Evolutionary conservation across 2,329 filamentous ascomycete species (phyloP).

Genomic region (Magnaporthiopsis poae): DNA sequence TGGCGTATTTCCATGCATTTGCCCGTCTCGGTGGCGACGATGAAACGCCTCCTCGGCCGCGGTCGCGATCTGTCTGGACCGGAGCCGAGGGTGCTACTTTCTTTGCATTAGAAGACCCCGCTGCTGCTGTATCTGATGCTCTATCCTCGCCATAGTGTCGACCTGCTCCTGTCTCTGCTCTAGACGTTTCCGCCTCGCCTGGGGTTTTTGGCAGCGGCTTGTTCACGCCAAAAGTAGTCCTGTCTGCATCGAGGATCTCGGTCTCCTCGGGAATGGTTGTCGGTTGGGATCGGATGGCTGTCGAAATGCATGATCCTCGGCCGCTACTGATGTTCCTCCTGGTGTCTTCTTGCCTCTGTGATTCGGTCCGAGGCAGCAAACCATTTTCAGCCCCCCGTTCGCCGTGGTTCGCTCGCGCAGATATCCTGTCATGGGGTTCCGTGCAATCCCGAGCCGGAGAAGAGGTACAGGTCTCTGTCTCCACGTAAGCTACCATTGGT

Average conservation of each 20-base stretch:
- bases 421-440: neutral
- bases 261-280: constrained; percentile 3
- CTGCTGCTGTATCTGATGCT: neutral
- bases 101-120: neutral
- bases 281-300: neutral
- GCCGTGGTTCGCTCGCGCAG: neutral
- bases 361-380: neutral
- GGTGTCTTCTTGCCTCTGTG: neutral
- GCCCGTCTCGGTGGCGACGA: constrained; percentile 14
- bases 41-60: neutral
- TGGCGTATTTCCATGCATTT: constrained; percentile 15
- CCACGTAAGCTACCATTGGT: neutral
- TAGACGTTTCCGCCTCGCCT: neutral
- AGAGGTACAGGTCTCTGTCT: neutral
- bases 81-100: neutral
- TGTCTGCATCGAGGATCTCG: neutral
- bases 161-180: neutral
- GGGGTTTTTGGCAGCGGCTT: constrained; percentile 7
- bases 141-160: neutral
- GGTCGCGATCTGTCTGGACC: neutral
- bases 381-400: neutral
- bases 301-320: neutral
- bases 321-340: neutral
- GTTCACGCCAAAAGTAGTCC: neutral
- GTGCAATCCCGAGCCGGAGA: neutral